Conservation (phyloP, 1,139 yeast genomes). For the Suhomyces guaymorum region DNA sequence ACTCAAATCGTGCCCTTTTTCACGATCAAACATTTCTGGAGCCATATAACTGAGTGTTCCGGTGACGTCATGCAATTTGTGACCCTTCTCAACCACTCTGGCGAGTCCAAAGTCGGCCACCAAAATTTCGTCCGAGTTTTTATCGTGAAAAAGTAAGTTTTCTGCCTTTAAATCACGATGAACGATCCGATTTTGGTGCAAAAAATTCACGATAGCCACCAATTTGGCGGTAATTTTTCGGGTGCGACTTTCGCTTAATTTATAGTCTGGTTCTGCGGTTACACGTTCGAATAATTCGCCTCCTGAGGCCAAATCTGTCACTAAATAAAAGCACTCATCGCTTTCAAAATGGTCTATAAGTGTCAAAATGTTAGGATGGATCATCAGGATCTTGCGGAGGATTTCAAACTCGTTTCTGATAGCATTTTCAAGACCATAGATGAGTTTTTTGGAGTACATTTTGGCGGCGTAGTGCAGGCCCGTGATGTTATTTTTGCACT, state of each 20-base stretch:
- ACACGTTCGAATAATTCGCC: conserved; percentile 71
- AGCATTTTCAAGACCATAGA: conserved; percentile 38
- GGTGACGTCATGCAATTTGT: conserved; percentile 32
- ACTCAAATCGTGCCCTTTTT: conserved; percentile 55
- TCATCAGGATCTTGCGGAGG: conserved; percentile 46
- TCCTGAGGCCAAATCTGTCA: conserved; percentile 68
- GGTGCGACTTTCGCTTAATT: conserved; percentile 49
- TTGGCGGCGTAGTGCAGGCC: conserved; percentile 44
- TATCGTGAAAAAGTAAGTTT: conserved; percentile 34
- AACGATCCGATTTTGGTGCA: conserved; percentile 37
- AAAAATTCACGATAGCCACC: conserved; percentile 31
- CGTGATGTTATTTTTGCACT: conserved; percentile 36
- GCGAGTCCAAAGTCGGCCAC: conserved; percentile 78
- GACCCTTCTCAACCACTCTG: conserved; percentile 23
- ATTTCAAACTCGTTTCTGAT: conserved; percentile 58
- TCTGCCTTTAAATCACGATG: conserved; percentile 48
- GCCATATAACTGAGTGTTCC: conserved; percentile 81
- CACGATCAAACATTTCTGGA: conserved; percentile 57
- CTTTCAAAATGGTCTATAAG: conserved; percentile 74
- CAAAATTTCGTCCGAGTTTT: conserved; percentile 44
- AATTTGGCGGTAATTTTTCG: conserved; percentile 37
- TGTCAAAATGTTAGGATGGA: conserved; percentile 55
- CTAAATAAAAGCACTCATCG: conserved; percentile 54
- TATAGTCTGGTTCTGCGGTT: conserved; percentile 44
- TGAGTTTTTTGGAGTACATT: conserved; percentile 32